These are phyloP conservation scores for Cutaneotrichosporon spelunceum DNA, from an alignment of 1,284 basidiomycete species.

Conservation along the genomic window DNA sequence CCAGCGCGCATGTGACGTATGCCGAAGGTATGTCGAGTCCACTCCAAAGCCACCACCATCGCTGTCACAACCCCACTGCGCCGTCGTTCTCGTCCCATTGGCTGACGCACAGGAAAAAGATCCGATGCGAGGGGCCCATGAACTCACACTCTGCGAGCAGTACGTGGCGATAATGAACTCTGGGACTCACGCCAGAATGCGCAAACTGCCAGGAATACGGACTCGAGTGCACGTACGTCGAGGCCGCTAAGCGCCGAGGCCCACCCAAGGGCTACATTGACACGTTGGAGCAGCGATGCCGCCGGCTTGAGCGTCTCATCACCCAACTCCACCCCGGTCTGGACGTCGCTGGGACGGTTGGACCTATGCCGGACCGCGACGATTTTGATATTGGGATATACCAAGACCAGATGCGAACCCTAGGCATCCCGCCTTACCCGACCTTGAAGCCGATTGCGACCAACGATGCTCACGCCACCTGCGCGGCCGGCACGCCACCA, in stretches of 20 bases:
- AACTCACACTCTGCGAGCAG: constrained; percentile 37
- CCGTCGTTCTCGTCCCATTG: background rate
- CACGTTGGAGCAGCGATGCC: constrained; percentile 65
- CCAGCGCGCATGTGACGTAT: constrained; percentile 51
- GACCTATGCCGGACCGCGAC: constrained; percentile 65
- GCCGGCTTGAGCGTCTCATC: constrained; percentile 67
- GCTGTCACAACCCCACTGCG: background rate
- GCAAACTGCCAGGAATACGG: constrained; percentile 73
- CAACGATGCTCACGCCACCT: background rate
- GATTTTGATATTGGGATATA: constrained; percentile 61
- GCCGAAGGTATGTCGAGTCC: constrained; percentile 29
- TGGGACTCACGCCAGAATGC: constrained; percentile 54
- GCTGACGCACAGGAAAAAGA: constrained; percentile 40
- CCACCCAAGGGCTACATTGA: constrained; percentile 80
- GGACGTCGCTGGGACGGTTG: constrained; percentile 66
- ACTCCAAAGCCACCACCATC: background rate
- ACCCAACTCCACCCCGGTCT: constrained; percentile 64
- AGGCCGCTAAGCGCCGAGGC: constrained; percentile 74
- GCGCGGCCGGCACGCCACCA: constrained; percentile 14
- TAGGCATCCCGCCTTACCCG: constrained; percentile 44
- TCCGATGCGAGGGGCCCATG: constrained; percentile 52
- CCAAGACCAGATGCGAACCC: constrained; percentile 32
- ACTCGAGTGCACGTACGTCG: constrained; percentile 70
- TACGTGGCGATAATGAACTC: constrained; percentile 20
- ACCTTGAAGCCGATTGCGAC: constrained; percentile 30